These are phyloP conservation scores for Exophiala oligosperma DNA, from an alignment of 2,329 filamentous ascomycete genomes.

Conservation along the genomic window DNA sequence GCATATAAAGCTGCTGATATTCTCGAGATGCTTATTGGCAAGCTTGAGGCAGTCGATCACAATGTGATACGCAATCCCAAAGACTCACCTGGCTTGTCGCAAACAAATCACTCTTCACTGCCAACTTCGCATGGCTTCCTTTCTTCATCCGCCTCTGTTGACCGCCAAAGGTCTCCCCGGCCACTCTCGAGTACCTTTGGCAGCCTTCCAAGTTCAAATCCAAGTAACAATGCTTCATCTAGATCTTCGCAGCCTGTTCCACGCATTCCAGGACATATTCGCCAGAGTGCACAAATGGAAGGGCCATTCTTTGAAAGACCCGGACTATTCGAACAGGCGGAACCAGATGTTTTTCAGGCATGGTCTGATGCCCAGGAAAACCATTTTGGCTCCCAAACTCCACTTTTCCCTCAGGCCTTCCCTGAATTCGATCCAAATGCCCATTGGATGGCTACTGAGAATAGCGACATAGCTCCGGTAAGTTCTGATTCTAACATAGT, in stretches of 20 bases:
- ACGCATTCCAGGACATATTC: too few relatives aligned
- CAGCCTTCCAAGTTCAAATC: neutral
- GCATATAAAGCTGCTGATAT: slow-evolving; percentile 81
- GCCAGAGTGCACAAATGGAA: neutral
- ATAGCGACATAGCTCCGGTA: slow-evolving; percentile 1
- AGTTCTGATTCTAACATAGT: neutral
- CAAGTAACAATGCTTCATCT: too few relatives aligned
- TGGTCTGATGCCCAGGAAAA: slow-evolving; percentile 2
- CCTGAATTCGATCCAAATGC: slow-evolving; percentile 1
- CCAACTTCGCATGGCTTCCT: neutral
- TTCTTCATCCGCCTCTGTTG: neutral
- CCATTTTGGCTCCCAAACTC: neutral
- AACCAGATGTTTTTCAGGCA: neutral
- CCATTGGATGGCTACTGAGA: neutral
- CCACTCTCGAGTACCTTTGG: neutral
- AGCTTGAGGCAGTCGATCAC: slow-evolving; percentile 54
- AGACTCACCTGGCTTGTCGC: neutral
- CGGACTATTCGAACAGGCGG: neutral
- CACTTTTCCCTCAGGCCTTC: neutral
- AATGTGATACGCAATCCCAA: neutral
- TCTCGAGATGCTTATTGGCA: slow-evolving; percentile 79
- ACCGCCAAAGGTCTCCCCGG: neutral
- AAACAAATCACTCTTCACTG: neutral
- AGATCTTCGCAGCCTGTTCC: too few relatives aligned
- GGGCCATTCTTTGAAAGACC: too few relatives aligned